Base-by-base conservation (phyloP, 768 basidiomycete species). In the Leucosporidium yakuticum region DNA sequence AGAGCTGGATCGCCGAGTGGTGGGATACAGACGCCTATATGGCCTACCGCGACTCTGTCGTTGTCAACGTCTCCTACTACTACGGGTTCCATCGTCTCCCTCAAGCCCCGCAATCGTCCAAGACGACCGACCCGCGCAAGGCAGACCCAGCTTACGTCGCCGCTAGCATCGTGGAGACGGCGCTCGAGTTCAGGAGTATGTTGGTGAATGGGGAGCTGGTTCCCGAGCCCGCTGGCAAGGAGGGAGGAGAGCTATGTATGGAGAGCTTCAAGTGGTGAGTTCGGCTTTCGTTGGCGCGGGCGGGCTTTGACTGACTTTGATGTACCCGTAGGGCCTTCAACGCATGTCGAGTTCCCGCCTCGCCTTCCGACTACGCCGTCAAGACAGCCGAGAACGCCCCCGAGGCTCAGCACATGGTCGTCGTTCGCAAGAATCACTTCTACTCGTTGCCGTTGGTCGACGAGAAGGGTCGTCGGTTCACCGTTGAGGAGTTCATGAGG, bases 31-130 rank as follows among this genome's bases (percentile, higher is more conserved):
- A 78, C 8, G 94, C 94, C 14, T 82, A 82, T 71, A 82, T 82
- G 81, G 77, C 78, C 1, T 82, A 80, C 72, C 64, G 81, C 31
- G 94, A 95, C 74, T 87, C 93, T 2, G 90, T 96, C 58, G 89
- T 98, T 47, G 90, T 93, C 19, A 88, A 86, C 74, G 91, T 94
- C 23, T 90, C 87, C 82, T 98, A 98, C 81, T 98, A 88, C 81
- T 98, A 89, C 77, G 72, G 72, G 74, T 69, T 68, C 55, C 44
- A 68, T 15, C 68, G 63, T 9, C 64, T 68, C 54, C 70, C 66
- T 9, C 70, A 67, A 49, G 67, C 53, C 4, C 49, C 68, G 15
- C 62, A 49, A 1, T 9, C 32, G 17, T 20, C 53, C 11, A 6
- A 49, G 14, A 32, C 51, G 39, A 15, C 59, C 25, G n/a, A 23